Evolutionary conservation across 768 basidiomycete species (phyloP).

Genomic region (Macrolepiota dolichaula): DNA sequence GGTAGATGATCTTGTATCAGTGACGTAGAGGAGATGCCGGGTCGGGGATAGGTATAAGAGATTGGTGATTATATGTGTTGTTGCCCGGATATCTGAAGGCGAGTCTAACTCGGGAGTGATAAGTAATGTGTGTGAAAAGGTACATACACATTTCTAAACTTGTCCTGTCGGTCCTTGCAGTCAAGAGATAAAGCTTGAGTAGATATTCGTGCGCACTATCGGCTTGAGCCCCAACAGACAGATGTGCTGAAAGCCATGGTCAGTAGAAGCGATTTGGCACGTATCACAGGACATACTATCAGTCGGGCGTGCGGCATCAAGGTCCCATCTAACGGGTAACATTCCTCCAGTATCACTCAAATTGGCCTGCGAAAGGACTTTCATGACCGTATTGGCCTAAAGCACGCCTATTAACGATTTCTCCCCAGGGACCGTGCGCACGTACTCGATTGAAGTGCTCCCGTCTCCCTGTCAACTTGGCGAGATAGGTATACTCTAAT

Average conservation of each 20-base stretch:
- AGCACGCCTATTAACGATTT: neutral
- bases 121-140: neutral
- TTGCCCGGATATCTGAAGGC: slow-evolving; percentile 53
- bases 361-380: slow-evolving; percentile 44
- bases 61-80: slow-evolving; percentile 58
- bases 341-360: slow-evolving; percentile 51
- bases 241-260: slow-evolving; percentile 26
- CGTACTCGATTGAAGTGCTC: slow-evolving; percentile 56
- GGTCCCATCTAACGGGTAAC: slow-evolving; percentile 59
- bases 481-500: slow-evolving; percentile 82
- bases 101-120: neutral
- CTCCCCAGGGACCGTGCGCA: neutral
- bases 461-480: slow-evolving; percentile 70
- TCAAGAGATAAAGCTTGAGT: slow-evolving; percentile 69
- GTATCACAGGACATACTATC: slow-evolving; percentile 35
- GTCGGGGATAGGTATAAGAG: slow-evolving; percentile 66
- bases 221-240: slow-evolving; percentile 63
- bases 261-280: neutral
- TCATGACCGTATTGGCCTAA: slow-evolving; percentile 48
- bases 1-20: slow-evolving; percentile 38
- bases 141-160: slow-evolving; percentile 66
- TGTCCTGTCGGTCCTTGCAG: slow-evolving; percentile 54
- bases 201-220: slow-evolving; percentile 80
- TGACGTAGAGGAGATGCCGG: slow-evolving; percentile 66
- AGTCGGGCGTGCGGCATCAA: slow-evolving; percentile 40